Base-by-base conservation (phyloP, 2,329 filamentous ascomycete genomes). In the Cyphellophora attinorum region DNA sequence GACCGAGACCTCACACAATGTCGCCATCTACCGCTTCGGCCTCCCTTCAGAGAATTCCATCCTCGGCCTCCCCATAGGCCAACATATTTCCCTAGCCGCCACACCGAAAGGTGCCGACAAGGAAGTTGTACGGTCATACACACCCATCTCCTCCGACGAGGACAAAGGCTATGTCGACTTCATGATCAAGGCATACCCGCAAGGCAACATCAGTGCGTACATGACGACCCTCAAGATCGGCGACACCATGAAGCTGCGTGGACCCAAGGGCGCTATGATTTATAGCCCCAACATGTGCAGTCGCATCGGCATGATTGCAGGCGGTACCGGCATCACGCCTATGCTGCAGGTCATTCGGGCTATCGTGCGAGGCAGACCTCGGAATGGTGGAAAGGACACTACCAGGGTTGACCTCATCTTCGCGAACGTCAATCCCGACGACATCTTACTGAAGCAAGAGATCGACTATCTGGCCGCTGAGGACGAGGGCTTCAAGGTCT, bases 271-370 rank as follows among this genome's bases (percentile, higher is more conserved):
- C 51, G 89, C 89, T 51, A 95, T 98, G 72, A 84, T 93, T 44
- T 98, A 98, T 68, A 85, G 81, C 12, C 86, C 89, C 51, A 95
- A 95, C 71, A 89, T 98, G 83, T 85, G 89, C 51, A 80, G 84
- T 46, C 84, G 84, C 63, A 93, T 98, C 50, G 91, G 88, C 56
- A 98, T 98, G 91, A 85, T 98, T 56, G 86, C 91, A 45, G 91
- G 91, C 49, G 91, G 91, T 47, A 96, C 91, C 19, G 91, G 91
- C 50, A 96, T 98, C 60, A 96, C 91, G 6, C 91, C 91, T 41
- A 98, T 98, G 91, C 74, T 96, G 45, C 91, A 98, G 68, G 78
- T 98, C 51, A 79, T 94, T 58, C 82, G 86, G 53, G 91, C 89
- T 39, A 86, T 96, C 50, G 75, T 88, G 52, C 77, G 85, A 49